A percentile compares a stretch with the other conserved stretches of the same genome.
These are phyloP conservation scores for Fusarium sarcochroum DNA, from an alignment of 2,329 filamentous ascomycete genomes.

Conservation along the genomic window DNA sequence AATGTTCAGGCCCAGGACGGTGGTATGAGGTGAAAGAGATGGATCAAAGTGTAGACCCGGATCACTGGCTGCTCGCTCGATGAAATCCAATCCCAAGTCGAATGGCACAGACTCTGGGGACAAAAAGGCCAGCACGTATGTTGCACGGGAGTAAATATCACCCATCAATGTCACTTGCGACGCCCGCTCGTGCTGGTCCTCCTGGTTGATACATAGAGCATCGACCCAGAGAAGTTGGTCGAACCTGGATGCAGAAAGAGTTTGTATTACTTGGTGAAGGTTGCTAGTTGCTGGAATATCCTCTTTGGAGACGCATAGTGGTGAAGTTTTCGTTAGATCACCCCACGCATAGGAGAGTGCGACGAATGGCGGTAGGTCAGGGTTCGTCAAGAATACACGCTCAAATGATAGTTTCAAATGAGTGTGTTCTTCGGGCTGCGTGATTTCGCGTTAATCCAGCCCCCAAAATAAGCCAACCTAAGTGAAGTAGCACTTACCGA, in stretches of 20 bases:
- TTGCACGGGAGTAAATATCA: neutral
- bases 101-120: neutral
- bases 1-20: neutral
- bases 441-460: too few relatives aligned
- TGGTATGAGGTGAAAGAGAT: neutral
- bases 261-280: neutral
- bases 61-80: neutral
- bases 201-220: neutral
- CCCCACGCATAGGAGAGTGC: neutral
- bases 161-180: neutral
- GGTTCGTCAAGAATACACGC: neutral
- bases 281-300: neutral
- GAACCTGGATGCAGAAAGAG: neutral
- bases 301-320: neutral
- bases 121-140: neutral
- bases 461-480: too few relatives aligned
- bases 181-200: rapidly evolving
- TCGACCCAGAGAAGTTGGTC: neutral
- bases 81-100: neutral
- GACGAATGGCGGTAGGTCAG: neutral
- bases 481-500: too few relatives aligned
- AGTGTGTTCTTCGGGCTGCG: too few relatives aligned
- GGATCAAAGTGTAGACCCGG: neutral
- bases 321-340: neutral
- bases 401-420: neutral